A percentile compares a stretch with the other conserved stretches of the same genome.
Evolutionary conservation across 2,329 filamentous ascomycete species (phyloP).

Genomic region (Sclerotinia subarctica): DNA sequence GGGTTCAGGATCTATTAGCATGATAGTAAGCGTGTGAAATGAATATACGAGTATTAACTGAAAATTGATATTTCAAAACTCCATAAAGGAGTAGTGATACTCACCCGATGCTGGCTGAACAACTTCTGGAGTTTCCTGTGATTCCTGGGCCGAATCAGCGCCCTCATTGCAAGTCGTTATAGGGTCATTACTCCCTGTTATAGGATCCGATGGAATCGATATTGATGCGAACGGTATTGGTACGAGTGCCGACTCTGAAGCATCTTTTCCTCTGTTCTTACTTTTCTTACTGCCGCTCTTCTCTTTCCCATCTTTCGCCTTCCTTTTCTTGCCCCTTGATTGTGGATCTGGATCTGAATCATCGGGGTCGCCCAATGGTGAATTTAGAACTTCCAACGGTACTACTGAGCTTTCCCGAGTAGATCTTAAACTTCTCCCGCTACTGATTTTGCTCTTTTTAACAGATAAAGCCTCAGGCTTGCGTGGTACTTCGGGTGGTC

Average conservation of each 20-base stretch:
- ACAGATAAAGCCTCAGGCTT: neutral
- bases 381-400: neutral
- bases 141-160: neutral
- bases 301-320: slow-evolving; percentile 21
- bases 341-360: slow-evolving; percentile 6
- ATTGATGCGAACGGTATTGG: neutral
- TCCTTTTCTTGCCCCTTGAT: slow-evolving; percentile 12
- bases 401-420: slow-evolving; percentile 22
- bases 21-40: neutral
- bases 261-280: slow-evolving; percentile 19
- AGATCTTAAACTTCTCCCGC: slow-evolving; percentile 24
- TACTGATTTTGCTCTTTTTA: neutral
- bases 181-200: neutral
- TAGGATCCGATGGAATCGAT: neutral
- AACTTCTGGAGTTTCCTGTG: neutral
- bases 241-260: neutral
- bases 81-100: neutral
- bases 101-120: neutral
- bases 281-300: slow-evolving; percentile 24
- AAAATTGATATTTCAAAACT: neutral
- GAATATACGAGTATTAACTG: neutral
- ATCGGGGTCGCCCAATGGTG: neutral
- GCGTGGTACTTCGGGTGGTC: slow-evolving; percentile 1
- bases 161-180: neutral
- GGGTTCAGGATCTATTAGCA: neutral